Percentiles rank a stretch among this genome's conserved stretches.
phyloP scores from a whole-genome alignment of 2,329 filamentous ascomycete genomes.

The Parasarocladium wereldwijsianum region DNA sequence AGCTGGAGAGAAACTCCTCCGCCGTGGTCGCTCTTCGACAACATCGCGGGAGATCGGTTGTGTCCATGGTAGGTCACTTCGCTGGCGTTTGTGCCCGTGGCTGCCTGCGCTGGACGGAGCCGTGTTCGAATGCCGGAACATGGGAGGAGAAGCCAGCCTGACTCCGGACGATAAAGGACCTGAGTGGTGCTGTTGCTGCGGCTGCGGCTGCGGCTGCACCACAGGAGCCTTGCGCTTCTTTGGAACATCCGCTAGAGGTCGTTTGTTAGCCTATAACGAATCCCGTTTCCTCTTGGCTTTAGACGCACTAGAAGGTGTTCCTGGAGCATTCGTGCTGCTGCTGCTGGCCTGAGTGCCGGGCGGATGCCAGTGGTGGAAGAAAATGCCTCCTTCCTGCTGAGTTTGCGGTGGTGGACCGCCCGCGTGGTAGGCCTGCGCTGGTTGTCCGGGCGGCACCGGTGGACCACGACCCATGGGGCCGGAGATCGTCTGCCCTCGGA shows the following conservation, averaged over 20 bases:
- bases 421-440: slow-evolving; percentile 26
- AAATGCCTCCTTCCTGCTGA: slow-evolving; percentile 58
- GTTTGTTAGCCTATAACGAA: slow-evolving; percentile 23
- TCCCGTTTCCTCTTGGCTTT: slow-evolving; percentile 34
- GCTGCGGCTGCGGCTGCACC: too few species aligned
- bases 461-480: slow-evolving; percentile 16
- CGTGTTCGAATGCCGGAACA: slow-evolving; percentile 13
- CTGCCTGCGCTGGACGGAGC: slow-evolving; percentile 9
- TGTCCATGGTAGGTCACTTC: slow-evolving; percentile 22
- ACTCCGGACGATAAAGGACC: slow-evolving; percentile 13
- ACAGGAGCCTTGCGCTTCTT: slow-evolving; percentile 70
- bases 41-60: too few species aligned
- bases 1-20: slow-evolving; percentile 5
- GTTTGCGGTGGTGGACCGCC: slow-evolving; percentile 37
- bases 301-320: slow-evolving; percentile 62
- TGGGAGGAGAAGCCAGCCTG: slow-evolving; percentile 19
- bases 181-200: too few species aligned
- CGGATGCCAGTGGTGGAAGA: slow-evolving; percentile 89
- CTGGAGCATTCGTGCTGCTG: slow-evolving; percentile 45
- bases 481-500: slow-evolving; percentile 34
- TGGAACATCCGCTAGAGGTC: slow-evolving; percentile 55
- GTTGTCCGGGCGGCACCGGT: slow-evolving; percentile 13
- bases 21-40: slow-evolving; percentile 10
- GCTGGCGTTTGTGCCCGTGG: slow-evolving; percentile 19
- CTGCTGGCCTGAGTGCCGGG: slow-evolving; percentile 52